A percentile compares a stretch with the other conserved stretches of the same genome.
phyloP scores from a whole-genome alignment of 2,329 filamentous ascomycete species.

The Cadophora sp. region DNA sequence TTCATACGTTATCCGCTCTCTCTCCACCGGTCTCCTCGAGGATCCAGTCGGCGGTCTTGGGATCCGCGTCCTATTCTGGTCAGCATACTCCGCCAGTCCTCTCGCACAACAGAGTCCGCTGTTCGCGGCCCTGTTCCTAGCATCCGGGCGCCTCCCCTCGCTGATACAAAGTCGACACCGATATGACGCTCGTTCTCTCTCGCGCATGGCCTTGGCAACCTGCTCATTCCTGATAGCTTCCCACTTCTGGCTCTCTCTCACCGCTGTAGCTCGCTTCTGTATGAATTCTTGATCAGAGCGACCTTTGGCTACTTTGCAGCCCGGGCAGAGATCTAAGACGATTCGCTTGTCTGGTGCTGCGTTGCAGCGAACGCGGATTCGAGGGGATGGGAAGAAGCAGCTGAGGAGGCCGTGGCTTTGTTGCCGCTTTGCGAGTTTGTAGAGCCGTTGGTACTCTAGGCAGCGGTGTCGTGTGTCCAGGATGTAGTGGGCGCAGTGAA shows the following conservation, averaged over 20 bases:
- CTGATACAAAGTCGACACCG: constrained; percentile 20
- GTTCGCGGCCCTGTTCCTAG: constrained; percentile 17
- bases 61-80: background rate
- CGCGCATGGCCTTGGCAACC: background rate
- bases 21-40: background rate
- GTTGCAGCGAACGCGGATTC: background rate
- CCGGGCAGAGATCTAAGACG: background rate
- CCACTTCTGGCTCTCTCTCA: background rate
- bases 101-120: constrained; percentile 31
- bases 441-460: background rate
- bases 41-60: background rate
- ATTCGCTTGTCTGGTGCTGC: background rate
- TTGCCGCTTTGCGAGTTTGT: background rate
- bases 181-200: background rate
- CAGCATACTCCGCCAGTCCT: constrained; percentile 21
- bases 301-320: background rate
- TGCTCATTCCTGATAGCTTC: background rate
- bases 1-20: background rate
- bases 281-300: background rate
- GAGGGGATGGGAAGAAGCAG: background rate
- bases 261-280: too few species aligned
- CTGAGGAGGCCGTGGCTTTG: background rate
- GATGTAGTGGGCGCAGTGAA: background rate
- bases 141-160: constrained; percentile 3
- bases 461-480: background rate